A percentile compares a stretch with the other conserved stretches of the same genome.
These are phyloP conservation scores for Malania oleifera DNA, from an alignment of 164 flowering plant species.

Conservation along the genomic window DNA sequence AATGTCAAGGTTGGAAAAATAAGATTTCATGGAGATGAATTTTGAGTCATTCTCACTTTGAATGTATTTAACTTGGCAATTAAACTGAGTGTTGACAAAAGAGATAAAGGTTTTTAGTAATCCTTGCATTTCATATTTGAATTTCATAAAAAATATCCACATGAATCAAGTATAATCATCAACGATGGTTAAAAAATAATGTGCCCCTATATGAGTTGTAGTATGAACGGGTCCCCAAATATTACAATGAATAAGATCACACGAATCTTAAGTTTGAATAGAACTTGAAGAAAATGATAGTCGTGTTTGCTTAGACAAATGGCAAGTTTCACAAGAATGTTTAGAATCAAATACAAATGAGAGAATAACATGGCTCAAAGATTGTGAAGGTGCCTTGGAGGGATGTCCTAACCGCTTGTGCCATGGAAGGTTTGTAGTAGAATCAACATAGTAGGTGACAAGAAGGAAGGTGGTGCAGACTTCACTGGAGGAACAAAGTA, in stretches of 20 bases:
- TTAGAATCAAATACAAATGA: neutral
- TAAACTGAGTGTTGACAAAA: slow-evolving; percentile 1
- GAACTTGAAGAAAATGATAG: neutral
- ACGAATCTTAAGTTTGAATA: neutral
- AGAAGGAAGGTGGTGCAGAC: neutral
- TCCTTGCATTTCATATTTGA: neutral
- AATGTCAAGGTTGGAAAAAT: neutral
- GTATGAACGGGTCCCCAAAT: too few species aligned
- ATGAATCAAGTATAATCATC: too few species aligned
- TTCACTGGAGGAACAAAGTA: neutral
- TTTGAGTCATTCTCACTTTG: neutral
- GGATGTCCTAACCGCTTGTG: slow-evolving; percentile 1
- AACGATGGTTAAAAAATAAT: too few species aligned
- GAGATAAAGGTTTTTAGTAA: neutral
- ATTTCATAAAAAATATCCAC: neutral
- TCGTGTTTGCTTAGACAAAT: neutral
- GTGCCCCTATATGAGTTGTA: too few species aligned
- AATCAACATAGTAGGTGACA: neutral
- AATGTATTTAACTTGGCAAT: too few species aligned
- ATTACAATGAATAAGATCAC: too few species aligned
- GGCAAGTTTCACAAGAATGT: neutral
- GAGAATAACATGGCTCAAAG: neutral
- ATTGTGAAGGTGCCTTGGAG: neutral
- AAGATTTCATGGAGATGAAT: neutral
- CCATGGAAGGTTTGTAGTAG: neutral